Base-by-base conservation (phyloP, 208 protist genomes). In the Sergeia podlipaevii region DNA sequence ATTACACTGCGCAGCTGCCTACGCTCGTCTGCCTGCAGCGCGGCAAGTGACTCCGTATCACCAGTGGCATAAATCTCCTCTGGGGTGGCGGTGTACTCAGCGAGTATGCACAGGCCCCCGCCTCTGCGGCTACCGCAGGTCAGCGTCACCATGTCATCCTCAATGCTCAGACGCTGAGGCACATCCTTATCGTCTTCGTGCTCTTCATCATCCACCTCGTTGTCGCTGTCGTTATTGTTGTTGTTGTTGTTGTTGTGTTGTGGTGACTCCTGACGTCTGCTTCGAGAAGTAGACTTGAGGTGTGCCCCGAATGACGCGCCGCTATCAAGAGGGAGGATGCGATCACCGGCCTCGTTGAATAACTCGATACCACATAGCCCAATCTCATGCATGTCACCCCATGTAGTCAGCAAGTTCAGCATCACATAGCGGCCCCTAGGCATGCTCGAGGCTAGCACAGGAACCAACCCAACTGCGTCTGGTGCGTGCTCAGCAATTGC, bases 301-400 rank as follows among this genome's bases (percentile, higher is more conserved):
- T n/a, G n/a, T n/a, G n/a, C n/a, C n/a, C n/a, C 37, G 21, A 53
- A 13, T 5, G 24, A 26, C 7, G 36, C 51, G 24, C 23, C 49
- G 18, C 60, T 63, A 30, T 30, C 29, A 15, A 27, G 34, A 30
- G 79, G 57, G 26, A 69, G 50, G 20, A 97, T 53, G 17, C 64
- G 77, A 2, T 75, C 54, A 7, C 89, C 90, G 15, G 54, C 45
- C 28, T 65, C 52, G 60, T 97, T 78, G 60, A 91, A 97, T n/a
- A 97, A 28, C 62, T 96, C 92, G 27, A 97, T 68, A 1, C 88
- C 91, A 42, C 72, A 82, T 15, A 97, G 49, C 4, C 95, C 95
- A n/a, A 97, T 57, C 60, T 95, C 96, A 53, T 93, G 37, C 18
- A 44, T 33, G 53, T 97, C 95, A 3, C 92, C 94, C 92, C 92